Evolutionary conservation across 257 asterid genomes (phyloP), one percentile per base, ranked within the genome.

Genomic region (Penstemon barbatus): DNA sequence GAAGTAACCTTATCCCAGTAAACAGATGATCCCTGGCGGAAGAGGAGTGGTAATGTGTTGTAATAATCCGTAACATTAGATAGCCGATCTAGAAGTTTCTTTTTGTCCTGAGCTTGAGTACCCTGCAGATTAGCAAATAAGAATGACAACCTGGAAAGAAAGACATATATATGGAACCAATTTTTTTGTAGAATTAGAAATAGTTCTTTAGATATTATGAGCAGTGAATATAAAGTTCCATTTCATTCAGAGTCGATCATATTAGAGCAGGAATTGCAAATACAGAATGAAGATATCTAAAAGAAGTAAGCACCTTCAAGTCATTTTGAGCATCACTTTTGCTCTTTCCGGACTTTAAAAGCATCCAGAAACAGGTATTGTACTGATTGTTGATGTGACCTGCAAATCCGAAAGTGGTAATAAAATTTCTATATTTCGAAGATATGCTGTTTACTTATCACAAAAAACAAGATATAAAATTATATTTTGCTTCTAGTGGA

Each of bases 311-410:
- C 72, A 84, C 95, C 96, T 90, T 88, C 75, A 90, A 82, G 69
- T 41, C 41, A 37, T 75, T 80, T 54, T 92, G 97, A 63, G 98
- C 90, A 54, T 85, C 91, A 55, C 79, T 78, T 79, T 82, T 88
- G 85, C 81, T 92, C 85, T 75, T 88, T 63, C 96, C 93, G 25
- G 89, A 90, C 73, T 92, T 88, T 19, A 92, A 96, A 44, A 90
- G 98, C 91, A 85, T 81, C 98, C 98, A 92, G 73, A 90, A 90
- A 77, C 98, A 87, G 72, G 97, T 82, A 68, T 90, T 92, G 75
- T 92, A 88, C 74, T 90, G 97, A 77, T 90, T 92, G 78, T 90
- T 92, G 68, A 90, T 92, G 75, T 92, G 98, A 64, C 97, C 97
- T 91, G 84, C 70, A 77, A 45, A 70, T 75, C 54, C 54, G 5